These are phyloP conservation scores for Thelephora ganbajun DNA, from an alignment of 768 basidiomycete genomes.

Conservation along the genomic window DNA sequence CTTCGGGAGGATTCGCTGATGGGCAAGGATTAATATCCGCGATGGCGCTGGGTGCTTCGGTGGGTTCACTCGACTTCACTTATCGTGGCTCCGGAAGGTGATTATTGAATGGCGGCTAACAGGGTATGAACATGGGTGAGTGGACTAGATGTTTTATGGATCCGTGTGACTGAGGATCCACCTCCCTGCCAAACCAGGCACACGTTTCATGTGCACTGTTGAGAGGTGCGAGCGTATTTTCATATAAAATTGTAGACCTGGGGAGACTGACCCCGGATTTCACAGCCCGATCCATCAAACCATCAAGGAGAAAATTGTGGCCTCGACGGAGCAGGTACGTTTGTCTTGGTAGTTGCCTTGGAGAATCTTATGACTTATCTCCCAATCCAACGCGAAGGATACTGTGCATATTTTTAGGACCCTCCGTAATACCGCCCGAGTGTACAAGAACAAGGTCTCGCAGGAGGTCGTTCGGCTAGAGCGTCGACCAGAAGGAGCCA, in stretches of 20 bases:
- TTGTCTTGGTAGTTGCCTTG: not conserved
- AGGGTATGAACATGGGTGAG: slow-evolving; percentile 78
- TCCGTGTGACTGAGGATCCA: too few species aligned
- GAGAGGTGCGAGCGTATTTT: slow-evolving; percentile 37
- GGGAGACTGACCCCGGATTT: not conserved
- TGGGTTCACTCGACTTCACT: slow-evolving; percentile 26
- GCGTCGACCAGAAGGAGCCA: slow-evolving; percentile 65
- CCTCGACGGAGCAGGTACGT: slow-evolving; percentile 46
- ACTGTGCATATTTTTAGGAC: slow-evolving; percentile 88
- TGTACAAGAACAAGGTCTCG: slow-evolving; percentile 76
- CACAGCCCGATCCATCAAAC: slow-evolving; percentile 70
- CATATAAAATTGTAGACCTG: not conserved
- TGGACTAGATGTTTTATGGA: slow-evolving; percentile 1
- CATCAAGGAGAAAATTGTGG: slow-evolving; percentile 84
- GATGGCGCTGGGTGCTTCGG: slow-evolving; percentile 67
- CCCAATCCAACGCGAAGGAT: slow-evolving; percentile 21
- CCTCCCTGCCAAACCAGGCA: slow-evolving; percentile 22
- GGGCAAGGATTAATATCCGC: slow-evolving; percentile 73
- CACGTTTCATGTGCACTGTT: slow-evolving; percentile 85
- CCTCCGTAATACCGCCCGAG: slow-evolving; percentile 69
- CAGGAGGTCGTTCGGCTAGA: slow-evolving; percentile 79
- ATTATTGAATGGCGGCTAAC: not conserved
- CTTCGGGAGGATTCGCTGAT: slow-evolving; percentile 86
- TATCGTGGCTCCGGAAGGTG: not conserved
- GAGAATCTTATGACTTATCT: not conserved